These are phyloP conservation scores for Favolaschia claudopus DNA, from an alignment of 768 basidiomycete genomes.

Conservation along the genomic window DNA sequence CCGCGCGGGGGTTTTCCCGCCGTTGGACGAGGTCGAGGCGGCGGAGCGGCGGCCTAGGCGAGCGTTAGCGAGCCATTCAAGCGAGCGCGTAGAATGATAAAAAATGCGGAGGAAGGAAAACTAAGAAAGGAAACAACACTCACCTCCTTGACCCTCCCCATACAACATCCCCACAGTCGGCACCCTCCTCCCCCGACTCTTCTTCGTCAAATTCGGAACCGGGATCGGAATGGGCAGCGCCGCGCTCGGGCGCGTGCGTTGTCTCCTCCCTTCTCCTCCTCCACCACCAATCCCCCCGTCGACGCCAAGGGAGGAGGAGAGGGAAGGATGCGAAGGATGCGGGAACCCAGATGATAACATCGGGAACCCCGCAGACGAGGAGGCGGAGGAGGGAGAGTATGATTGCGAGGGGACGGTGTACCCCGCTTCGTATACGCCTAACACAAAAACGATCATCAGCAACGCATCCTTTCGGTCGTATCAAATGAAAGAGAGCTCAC, in stretches of 20 bases:
- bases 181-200: constrained; percentile 56
- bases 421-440: neutral
- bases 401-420: too few relatives aligned
- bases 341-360: neutral
- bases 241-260: constrained; percentile 30
- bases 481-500: neutral
- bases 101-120: neutral
- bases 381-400: too few relatives aligned
- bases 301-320: constrained; percentile 2
- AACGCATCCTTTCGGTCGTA: too few relatives aligned
- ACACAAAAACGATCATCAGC: neutral
- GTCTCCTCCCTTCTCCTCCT: constrained; percentile 21
- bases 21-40: neutral
- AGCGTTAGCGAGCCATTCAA: constrained; percentile 5
- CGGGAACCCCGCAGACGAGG: too few relatives aligned
- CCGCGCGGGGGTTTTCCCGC: constrained; percentile 45
- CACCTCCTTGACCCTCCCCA: constrained; percentile 24
- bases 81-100: neutral
- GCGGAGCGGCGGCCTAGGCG: constrained; percentile 1
- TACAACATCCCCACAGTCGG: constrained; percentile 42
- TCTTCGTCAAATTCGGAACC: constrained; percentile 58
- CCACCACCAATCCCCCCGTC: constrained; percentile 4
- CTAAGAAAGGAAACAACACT: neutral
- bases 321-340: neutral
- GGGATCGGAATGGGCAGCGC: constrained; percentile 51